Base-by-base conservation (phyloP, 306 rosid genomes). In the Dryas octopetala region DNA sequence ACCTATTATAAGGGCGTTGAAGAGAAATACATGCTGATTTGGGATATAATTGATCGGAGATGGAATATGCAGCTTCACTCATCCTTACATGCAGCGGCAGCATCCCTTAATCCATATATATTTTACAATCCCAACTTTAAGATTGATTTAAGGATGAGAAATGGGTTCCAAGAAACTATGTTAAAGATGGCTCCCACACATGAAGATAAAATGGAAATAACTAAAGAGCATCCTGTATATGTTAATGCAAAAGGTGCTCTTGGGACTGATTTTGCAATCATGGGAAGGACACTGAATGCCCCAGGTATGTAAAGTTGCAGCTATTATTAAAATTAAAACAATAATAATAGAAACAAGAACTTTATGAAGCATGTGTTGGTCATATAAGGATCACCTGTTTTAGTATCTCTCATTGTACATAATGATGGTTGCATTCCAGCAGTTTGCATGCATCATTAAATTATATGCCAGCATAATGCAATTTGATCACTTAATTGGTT, bases 21-120 rank as follows among this genome's bases (percentile, higher is more conserved):
- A 81, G 88, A 87, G 78, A 87, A 85, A 41, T 91, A 85, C 78
- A 71, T 75, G 75, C 87, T 87, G 4, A 64, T 89, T 66, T 84
- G 87, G 89, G 81, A 83, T 28, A 83, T 89, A 72, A 86, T 89
- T 38, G 92, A 89, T 60, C 65, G 64, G 51, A 87, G 90, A 84
- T 91, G 93, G 97, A 87, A 77, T 13, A 57, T 75, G 85, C 94
- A 87, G 71, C 89, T 78, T 73, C 86, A 76, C 64, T 83, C 87
- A n/a, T 81, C 92, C 17, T 78, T 91, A 45, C 92, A 89, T 68
- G 83, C 89, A 40, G 97, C 91, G 2, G 92, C 97, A 41, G 97
- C 92, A 1, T 91, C 86, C 74, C 86, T 91, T 46, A 91, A 89
- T 71, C 97, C 97, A 28, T 87, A 89, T 3, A 75, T 84, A 52